A percentile compares a stretch with the other conserved stretches of the same genome.
Evolutionary conservation across 1,139 yeast species (phyloP).

Genomic region (Geotrichum candidum): DNA sequence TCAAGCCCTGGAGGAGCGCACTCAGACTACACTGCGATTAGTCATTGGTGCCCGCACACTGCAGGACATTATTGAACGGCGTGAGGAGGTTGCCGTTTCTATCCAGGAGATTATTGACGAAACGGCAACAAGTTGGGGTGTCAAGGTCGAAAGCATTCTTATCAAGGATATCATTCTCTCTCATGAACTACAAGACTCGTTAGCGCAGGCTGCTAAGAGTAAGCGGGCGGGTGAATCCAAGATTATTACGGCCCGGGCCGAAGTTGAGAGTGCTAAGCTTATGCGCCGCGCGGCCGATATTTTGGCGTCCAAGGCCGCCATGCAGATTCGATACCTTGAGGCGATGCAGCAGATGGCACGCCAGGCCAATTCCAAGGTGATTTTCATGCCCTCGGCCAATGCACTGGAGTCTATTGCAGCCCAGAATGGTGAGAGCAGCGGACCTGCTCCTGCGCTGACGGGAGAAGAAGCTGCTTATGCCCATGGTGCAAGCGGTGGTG

Average conservation of each 20-base stretch:
- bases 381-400: conserved; percentile 58
- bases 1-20: conserved; percentile 60
- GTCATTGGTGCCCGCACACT: conserved; percentile 62
- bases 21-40: conserved; percentile 70
- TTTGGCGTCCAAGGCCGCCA: conserved; percentile 67
- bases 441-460: neutral
- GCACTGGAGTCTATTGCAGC: conserved; percentile 36
- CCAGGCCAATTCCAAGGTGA: conserved; percentile 56
- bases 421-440: neutral
- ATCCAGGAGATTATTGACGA: conserved; percentile 58
- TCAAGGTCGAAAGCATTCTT: conserved; percentile 58
- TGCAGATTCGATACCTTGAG: conserved; percentile 74
- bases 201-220: conserved; percentile 73
- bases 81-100: conserved; percentile 65
- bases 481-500: neutral
- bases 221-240: conserved; percentile 73
- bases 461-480: neutral
- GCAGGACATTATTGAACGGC: conserved; percentile 69
- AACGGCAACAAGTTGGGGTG: conserved; percentile 71
- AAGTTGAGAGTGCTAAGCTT: conserved; percentile 68
- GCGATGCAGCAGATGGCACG: conserved; percentile 76
- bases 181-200: conserved; percentile 51
- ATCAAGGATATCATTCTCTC: conserved; percentile 64
- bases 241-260: conserved; percentile 70
- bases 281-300: conserved; percentile 79